Evolutionary conservation across 148 eudicot genomes (phyloP).

Genomic region (Rhododendron griersonianum): DNA sequence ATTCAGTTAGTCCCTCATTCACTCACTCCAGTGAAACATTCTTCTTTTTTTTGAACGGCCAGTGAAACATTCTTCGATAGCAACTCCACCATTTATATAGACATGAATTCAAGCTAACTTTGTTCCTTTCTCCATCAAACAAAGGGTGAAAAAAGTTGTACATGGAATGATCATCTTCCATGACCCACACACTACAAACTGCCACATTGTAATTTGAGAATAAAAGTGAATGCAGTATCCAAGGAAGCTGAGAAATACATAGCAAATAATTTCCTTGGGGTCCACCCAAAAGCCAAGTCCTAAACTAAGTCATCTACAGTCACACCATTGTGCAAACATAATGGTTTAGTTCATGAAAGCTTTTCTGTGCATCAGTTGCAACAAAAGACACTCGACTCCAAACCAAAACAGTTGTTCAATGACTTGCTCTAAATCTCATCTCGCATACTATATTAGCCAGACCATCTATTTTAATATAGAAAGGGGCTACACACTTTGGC

Average conservation of each 20-base stretch:
- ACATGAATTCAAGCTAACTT: background rate
- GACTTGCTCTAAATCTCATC: background rate
- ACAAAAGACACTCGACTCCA: background rate
- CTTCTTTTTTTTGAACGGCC: background rate
- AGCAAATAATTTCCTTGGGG: background rate
- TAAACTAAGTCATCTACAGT: background rate
- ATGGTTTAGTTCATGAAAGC: background rate
- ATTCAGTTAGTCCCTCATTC: background rate
- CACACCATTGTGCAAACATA: background rate
- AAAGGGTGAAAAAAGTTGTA: background rate
- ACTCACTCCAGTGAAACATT: background rate
- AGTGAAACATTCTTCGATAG: background rate
- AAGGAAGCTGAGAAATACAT: background rate
- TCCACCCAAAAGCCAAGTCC: background rate
- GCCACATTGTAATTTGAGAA: background rate
- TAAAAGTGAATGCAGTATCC: background rate
- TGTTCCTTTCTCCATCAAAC: background rate
- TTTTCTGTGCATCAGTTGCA: background rate
- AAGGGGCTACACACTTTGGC: background rate
- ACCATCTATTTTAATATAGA: background rate
- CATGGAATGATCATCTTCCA: background rate
- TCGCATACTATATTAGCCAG: background rate
- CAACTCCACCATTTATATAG: background rate
- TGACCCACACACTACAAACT: background rate
- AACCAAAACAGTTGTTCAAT: background rate